Base-by-base conservation (phyloP, 2,329 filamentous ascomycete species). In the Uncinocarpus reesii region DNA sequence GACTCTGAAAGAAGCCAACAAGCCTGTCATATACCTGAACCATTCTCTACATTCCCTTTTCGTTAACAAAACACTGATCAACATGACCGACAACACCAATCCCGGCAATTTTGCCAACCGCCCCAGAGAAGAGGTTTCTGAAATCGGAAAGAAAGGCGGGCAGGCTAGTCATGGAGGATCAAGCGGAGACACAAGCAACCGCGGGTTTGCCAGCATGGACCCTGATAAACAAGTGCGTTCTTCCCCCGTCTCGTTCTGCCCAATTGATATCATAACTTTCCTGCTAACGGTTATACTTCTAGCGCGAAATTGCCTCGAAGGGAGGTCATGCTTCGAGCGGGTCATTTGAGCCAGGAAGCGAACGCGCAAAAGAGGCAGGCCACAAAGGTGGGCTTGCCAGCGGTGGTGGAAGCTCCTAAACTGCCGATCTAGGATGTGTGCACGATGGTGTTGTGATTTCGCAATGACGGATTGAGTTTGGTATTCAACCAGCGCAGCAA, bases 301-400 rank as follows among this genome's bases (percentile, higher is more conserved):
- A 77, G 75, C 64, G 66, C 16, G 69, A 78, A 1, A 77, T 79
- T 50, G 75, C 76, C 1, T 78, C 75, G 8, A 65, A 68, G 59
- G 76, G 76, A 7, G 76, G 74, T 3, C 64, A 77, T 44, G 70
- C 72, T 0, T 77, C 74, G 0, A 65, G 67, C 29, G 75, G 76
- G 3, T 75, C 70, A 2, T 79, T 79, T 47, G 71, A 78, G 56
- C 68, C 69, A 0, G 73, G 76, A 5, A 73, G 70, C 41, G 69
- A 75, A 58, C 69, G 66, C 51, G 74, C 75, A 1, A 69, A 64
- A 41, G 75, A 77, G 59, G 75, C 75, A 15, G 76, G 76, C 2
- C 64, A 65, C 26, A 78, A 78, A 63, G 75, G 76, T 2, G 75
- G 75, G 15, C 31, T 40, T 20, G 44, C 48, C 15, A 24, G 40